Conservation (phyloP, 192 early-diverging fungal species). For the Lobulomyces angularis region DNA sequence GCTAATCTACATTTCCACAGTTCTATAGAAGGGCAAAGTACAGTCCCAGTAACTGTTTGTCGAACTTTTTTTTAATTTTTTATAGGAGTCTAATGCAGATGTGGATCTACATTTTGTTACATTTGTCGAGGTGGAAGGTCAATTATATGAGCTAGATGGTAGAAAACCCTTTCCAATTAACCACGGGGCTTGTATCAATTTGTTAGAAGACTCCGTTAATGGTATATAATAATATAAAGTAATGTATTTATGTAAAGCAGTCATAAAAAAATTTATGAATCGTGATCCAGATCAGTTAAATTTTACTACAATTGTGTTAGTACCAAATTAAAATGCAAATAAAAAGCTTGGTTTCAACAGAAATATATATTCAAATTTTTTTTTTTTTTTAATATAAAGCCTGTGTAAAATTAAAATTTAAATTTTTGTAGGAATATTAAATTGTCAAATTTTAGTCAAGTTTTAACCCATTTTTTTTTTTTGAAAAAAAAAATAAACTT, state of each 20-base stretch:
- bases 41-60: slow-evolving; percentile 8
- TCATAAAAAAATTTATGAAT: slow-evolving; percentile 52
- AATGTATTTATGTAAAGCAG: slow-evolving; percentile 24
- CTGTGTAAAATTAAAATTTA: no score
- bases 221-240: slow-evolving; percentile 1
- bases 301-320: slow-evolving; percentile 53
- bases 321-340: slow-evolving; percentile 13
- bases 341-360: no score
- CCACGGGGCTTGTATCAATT: slow-evolving; percentile 53
- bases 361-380: no score
- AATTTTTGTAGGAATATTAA: no score
- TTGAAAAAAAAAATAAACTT: no score
- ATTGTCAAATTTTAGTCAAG: no score
- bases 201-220: slow-evolving; percentile 27
- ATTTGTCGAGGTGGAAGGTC: slow-evolving; percentile 65
- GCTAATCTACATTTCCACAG: slow-evolving; percentile 8
- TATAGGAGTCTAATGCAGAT: slow-evolving; percentile 56
- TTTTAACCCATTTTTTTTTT: no score
- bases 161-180: slow-evolving; percentile 67
- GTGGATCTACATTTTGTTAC: slow-evolving; percentile 78
- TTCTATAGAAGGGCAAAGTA: slow-evolving; percentile 49
- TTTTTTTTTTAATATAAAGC: no score
- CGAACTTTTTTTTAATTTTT: slow-evolving; percentile 23
- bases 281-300: slow-evolving; percentile 50
- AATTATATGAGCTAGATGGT: slow-evolving; percentile 81